These are phyloP conservation scores for Fragaria ananassa DNA, from an alignment of 306 rosid genomes.

Conservation along the genomic window DNA sequence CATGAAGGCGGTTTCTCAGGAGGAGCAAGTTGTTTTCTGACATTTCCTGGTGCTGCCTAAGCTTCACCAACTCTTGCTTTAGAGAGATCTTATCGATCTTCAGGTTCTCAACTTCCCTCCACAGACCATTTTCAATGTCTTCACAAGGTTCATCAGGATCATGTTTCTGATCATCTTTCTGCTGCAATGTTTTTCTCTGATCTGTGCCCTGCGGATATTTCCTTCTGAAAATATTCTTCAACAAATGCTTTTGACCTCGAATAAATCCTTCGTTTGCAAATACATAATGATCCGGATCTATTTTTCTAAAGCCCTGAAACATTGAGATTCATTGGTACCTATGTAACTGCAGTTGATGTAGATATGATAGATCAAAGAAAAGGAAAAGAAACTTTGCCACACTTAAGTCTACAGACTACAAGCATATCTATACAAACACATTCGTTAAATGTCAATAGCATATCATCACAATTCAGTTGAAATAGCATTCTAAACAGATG, in stretches of 20 bases:
- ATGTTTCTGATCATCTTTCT: constrained; percentile 43
- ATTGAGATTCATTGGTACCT: constrained; percentile 17
- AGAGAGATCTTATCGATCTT: constrained; percentile 64
- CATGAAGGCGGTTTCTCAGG: constrained; percentile 62
- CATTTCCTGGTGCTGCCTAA: constrained; percentile 77
- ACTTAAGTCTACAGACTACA: neutral
- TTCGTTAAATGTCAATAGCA: neutral
- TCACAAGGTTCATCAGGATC: constrained; percentile 34
- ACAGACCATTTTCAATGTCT: constrained; percentile 35
- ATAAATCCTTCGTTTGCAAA: constrained; percentile 76
- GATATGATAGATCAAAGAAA: neutral
- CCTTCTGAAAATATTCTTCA: constrained; percentile 72
- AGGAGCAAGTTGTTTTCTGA: constrained; percentile 57
- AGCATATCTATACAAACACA: neutral
- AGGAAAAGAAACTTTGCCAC: neutral
- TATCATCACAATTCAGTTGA: neutral
- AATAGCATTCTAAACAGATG: neutral
- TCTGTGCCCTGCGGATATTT: constrained; percentile 56
- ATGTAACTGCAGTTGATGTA: neutral
- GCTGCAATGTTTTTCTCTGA: constrained; percentile 42
- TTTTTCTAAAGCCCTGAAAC: constrained; percentile 89
- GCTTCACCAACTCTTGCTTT: constrained; percentile 75
- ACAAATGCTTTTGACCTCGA: constrained; percentile 66
- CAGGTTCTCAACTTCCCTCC: constrained; percentile 85
- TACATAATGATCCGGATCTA: constrained; percentile 80